phyloP scores from a whole-genome alignment of 768 basidiomycete genomes.

The Trametes villosa region DNA sequence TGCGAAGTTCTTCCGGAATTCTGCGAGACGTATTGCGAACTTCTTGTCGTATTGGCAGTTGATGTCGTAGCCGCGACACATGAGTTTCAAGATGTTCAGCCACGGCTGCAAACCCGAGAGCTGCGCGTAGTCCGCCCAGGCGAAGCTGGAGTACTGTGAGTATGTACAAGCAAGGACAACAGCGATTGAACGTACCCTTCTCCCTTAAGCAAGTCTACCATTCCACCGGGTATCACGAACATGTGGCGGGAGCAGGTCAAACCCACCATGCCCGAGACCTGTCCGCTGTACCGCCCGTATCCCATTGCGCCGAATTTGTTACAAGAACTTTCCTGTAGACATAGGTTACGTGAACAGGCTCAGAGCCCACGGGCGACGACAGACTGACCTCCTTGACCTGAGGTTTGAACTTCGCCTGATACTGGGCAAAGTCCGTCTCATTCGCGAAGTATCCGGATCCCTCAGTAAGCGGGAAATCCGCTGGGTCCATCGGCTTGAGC shows the following conservation, averaged over 20 bases:
- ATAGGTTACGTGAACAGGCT: background rate
- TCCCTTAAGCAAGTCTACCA: slow-evolving; percentile 25
- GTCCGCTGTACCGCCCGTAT: slow-evolving; percentile 1
- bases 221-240: slow-evolving; percentile 20
- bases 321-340: slow-evolving; percentile 15
- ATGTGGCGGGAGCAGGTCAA: slow-evolving; percentile 23
- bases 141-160: slow-evolving; percentile 3
- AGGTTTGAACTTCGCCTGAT: slow-evolving; percentile 2
- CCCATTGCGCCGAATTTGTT: slow-evolving; percentile 25
- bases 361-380: background rate
- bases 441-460: slow-evolving; percentile 22
- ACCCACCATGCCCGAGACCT: slow-evolving; percentile 20
- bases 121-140: slow-evolving; percentile 13
- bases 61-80: slow-evolving; percentile 31
- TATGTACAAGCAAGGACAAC: too few relatives aligned
- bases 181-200: slow-evolving; percentile 18
- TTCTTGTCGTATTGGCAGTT: slow-evolving; percentile 31
- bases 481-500: slow-evolving; percentile 14
- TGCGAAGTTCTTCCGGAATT: slow-evolving; percentile 2
- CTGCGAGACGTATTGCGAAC: slow-evolving; percentile 13
- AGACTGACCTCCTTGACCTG: slow-evolving; percentile 15
- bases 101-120: slow-evolving; percentile 16
- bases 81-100: slow-evolving; percentile 8
- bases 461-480: slow-evolving; percentile 15
- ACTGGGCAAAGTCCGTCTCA: slow-evolving; percentile 9